Percentiles rank a stretch among this genome's conserved stretches.
These are phyloP conservation scores for Gossypium longicalyx DNA, from an alignment of 345 rosid genomes.

Conservation along the genomic window DNA sequence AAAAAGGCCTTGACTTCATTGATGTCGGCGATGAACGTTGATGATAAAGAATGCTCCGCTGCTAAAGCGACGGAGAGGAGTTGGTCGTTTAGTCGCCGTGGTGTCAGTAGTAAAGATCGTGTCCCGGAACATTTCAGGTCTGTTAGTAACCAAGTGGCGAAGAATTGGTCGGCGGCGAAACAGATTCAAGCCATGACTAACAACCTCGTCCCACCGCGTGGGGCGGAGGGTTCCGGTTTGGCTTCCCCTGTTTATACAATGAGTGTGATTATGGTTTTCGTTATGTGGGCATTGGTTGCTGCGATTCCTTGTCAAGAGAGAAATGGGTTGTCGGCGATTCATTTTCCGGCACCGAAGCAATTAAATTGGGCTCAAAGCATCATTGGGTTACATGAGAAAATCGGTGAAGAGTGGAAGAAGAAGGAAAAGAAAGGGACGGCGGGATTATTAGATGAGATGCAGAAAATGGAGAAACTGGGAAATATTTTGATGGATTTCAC, in stretches of 20 bases:
- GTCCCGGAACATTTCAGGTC: constrained; percentile 35
- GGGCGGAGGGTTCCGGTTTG: constrained; percentile 61
- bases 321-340: constrained; percentile 50
- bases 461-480: constrained; percentile 74
- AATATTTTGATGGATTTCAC: constrained; percentile 62
- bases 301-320: constrained; percentile 95
- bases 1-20: constrained; percentile 62
- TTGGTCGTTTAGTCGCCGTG: constrained; percentile 80
- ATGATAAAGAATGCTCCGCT: constrained; percentile 50
- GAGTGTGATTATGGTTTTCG: constrained; percentile 61
- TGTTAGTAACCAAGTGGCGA: constrained; percentile 57
- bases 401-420: constrained; percentile 94
- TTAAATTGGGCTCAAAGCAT: constrained; percentile 72
- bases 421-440: constrained; percentile 87
- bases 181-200: constrained; percentile 83
- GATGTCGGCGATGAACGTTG: constrained; percentile 37
- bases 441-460: constrained; percentile 79
- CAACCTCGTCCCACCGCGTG: constrained; percentile 71
- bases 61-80: constrained; percentile 52
- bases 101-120: constrained; percentile 37
- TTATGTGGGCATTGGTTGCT: constrained; percentile 82
- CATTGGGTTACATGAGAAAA: constrained; percentile 67
- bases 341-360: constrained; percentile 71
- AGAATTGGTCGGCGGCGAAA: constrained; percentile 92
- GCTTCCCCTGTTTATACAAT: constrained; percentile 68